Evolutionary conservation across 331 rosid species (phyloP).

Genomic region (Arachis monticola): DNA sequence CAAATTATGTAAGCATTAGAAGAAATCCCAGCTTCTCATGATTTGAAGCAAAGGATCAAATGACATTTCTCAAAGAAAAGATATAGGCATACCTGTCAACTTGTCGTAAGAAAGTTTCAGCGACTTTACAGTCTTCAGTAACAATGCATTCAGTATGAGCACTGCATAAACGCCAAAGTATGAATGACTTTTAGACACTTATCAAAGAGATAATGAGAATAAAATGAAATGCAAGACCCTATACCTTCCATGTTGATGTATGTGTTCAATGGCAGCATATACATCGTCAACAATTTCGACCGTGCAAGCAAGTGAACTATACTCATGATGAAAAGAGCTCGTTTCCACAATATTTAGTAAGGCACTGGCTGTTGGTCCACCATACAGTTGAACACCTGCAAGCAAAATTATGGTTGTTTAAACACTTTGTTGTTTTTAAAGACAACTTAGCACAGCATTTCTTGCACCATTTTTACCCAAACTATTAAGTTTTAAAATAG

Average conservation of each 20-base stretch:
- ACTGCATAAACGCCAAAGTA: constrained; percentile 52
- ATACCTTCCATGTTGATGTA: constrained; percentile 78
- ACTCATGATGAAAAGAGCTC: constrained; percentile 66
- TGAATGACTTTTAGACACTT: constrained; percentile 6
- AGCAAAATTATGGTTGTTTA: neutral
- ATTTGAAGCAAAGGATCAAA: constrained; percentile 1
- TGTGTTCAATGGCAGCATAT: constrained; percentile 76
- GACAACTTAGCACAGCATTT: neutral
- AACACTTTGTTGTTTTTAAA: neutral
- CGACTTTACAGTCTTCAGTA: constrained; percentile 71
- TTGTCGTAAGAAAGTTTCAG: constrained; percentile 66
- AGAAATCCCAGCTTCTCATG: neutral
- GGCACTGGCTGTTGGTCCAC: constrained; percentile 75
- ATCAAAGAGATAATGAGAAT: neutral
- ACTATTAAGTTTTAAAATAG: constrained; percentile 4
- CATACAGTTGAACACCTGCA: constrained; percentile 79
- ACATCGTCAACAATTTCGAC: constrained; percentile 87
- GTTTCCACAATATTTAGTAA: constrained; percentile 58
- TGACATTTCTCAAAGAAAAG: constrained; percentile 11
- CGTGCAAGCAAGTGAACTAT: constrained; percentile 78
- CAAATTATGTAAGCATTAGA: neutral
- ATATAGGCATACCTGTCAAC: constrained; percentile 71
- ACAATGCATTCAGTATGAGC: constrained; percentile 82
- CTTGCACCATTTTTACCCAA: constrained; percentile 5
- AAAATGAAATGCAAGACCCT: neutral